Conservation (phyloP, 768 basidiomycete species). For the Paxillus rubicundulus region DNA sequence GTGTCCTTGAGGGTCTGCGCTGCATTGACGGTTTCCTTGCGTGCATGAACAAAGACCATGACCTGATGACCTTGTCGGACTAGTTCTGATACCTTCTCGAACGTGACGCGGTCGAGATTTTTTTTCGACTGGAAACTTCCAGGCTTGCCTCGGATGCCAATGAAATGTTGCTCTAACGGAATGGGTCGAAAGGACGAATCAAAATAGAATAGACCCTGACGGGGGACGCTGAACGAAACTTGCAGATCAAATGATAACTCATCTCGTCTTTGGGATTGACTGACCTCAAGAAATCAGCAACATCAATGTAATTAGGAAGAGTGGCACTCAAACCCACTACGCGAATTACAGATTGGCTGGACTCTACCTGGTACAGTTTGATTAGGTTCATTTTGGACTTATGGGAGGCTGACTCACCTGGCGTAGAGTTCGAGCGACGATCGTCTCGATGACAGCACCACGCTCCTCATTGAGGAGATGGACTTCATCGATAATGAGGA, state of each 20-base stretch:
- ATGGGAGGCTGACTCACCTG: slow-evolving; percentile 49
- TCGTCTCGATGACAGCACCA: slow-evolving; percentile 97
- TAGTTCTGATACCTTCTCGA: slow-evolving; percentile 85
- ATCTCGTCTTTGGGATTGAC: slow-evolving; percentile 8
- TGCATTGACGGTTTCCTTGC: slow-evolving; percentile 96
- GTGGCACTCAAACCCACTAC: slow-evolving; percentile 97
- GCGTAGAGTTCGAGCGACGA: slow-evolving; percentile 91
- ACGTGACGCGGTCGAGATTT: slow-evolving; percentile 86
- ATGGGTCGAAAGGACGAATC: slow-evolving; percentile 97
- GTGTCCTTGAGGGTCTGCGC: slow-evolving; percentile 79
- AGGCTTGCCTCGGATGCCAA: slow-evolving; percentile 89
- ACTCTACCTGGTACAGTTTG: slow-evolving; percentile 69
- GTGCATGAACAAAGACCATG: slow-evolving; percentile 98
- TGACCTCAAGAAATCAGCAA: slow-evolving; percentile 90
- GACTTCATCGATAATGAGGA: slow-evolving; percentile 97
- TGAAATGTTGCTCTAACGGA: slow-evolving; percentile 95
- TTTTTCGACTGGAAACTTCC: slow-evolving; percentile 68
- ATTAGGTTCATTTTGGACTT: neutral
- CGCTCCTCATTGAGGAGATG: slow-evolving; percentile 97
- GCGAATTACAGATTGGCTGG: slow-evolving; percentile 91
- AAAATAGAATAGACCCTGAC: slow-evolving; percentile 92
- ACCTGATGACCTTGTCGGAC: slow-evolving; percentile 94
- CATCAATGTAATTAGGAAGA: slow-evolving; percentile 94
- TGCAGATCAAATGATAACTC: slow-evolving; percentile 1
- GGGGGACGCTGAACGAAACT: slow-evolving; percentile 66